Conservation (phyloP, 305 asterid genomes). For the Fraxinus baroniana region DNA sequence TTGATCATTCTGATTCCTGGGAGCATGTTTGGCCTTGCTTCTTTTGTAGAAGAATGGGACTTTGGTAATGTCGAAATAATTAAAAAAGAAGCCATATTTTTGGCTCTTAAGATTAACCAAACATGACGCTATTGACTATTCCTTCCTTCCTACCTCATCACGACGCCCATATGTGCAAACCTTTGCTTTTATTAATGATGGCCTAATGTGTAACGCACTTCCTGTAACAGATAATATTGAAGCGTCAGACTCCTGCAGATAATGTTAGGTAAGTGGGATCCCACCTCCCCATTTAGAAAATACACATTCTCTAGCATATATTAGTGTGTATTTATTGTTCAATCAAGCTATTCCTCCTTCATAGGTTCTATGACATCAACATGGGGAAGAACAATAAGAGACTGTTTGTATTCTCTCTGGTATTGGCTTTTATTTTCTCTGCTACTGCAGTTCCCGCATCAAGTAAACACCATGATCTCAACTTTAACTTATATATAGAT, state of each 20-base stretch:
- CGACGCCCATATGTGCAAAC: not conserved
- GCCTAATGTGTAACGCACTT: not conserved
- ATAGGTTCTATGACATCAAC: not conserved
- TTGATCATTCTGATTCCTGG: not conserved
- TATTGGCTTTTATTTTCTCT: conserved; percentile 24
- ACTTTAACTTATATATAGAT: not conserved
- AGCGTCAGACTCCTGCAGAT: conserved; percentile 12
- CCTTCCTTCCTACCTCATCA: not conserved
- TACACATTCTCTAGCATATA: not conserved
- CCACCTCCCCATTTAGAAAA: conserved; percentile 17
- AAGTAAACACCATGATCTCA: conserved; percentile 26
- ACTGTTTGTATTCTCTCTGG: conserved; percentile 20
- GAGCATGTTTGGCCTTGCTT: not conserved
- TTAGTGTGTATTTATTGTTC: not conserved
- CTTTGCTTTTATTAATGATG: not conserved
- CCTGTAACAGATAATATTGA: not conserved
- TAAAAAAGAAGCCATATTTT: not conserved
- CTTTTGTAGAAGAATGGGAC: not conserved
- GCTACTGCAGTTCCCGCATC: conserved; percentile 41
- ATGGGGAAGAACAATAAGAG: conserved; percentile 22
- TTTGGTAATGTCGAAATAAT: not conserved
- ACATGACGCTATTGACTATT: not conserved
- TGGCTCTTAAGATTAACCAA: not conserved
- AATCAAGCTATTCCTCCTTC: not conserved
- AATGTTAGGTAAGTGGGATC: conserved; percentile 36